Conservation (phyloP, 441 rosid genomes). For the Daphne laureola region DNA sequence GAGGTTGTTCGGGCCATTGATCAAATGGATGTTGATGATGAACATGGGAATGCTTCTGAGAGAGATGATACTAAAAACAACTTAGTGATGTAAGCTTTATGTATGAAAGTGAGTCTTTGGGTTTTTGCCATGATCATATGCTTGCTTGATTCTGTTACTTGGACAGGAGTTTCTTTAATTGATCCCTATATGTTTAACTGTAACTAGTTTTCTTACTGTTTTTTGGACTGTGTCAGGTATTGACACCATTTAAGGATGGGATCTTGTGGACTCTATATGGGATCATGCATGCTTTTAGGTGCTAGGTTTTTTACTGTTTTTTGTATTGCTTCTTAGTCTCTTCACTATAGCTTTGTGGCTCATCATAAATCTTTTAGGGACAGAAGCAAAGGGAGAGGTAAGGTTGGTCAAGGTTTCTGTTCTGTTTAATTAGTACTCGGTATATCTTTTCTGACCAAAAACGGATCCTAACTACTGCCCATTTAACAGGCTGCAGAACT, state of each 20-base stretch:
- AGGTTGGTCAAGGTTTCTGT: not conserved
- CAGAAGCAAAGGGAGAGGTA: constrained; percentile 97
- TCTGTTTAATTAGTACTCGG: not conserved
- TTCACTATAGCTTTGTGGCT: constrained; percentile 11
- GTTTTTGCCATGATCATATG: constrained; percentile 88
- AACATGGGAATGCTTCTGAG: constrained; percentile 2
- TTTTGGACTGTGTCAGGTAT: constrained; percentile 33
- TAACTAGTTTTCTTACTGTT: constrained; percentile 12
- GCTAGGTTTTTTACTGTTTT: not conserved
- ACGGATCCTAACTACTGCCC: constrained; percentile 10
- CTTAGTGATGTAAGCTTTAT: constrained; percentile 43
- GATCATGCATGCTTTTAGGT: constrained; percentile 99
- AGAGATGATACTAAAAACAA: constrained; percentile 42
- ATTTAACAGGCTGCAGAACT: constrained; percentile 88
- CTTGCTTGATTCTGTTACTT: constrained; percentile 43
- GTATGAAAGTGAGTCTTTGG: constrained; percentile 91
- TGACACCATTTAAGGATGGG: constrained; percentile 94
- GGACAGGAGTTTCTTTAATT: not conserved
- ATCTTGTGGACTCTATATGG: constrained; percentile 92
- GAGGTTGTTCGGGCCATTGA: constrained; percentile 93
- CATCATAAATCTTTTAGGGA: constrained; percentile 38
- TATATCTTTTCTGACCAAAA: not conserved
- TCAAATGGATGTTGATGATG: constrained; percentile 84
- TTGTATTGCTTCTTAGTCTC: not conserved
- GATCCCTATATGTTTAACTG: not conserved